These are phyloP conservation scores for Fusarium hainanense DNA, from an alignment of 2,329 filamentous ascomycete genomes.

Conservation along the genomic window DNA sequence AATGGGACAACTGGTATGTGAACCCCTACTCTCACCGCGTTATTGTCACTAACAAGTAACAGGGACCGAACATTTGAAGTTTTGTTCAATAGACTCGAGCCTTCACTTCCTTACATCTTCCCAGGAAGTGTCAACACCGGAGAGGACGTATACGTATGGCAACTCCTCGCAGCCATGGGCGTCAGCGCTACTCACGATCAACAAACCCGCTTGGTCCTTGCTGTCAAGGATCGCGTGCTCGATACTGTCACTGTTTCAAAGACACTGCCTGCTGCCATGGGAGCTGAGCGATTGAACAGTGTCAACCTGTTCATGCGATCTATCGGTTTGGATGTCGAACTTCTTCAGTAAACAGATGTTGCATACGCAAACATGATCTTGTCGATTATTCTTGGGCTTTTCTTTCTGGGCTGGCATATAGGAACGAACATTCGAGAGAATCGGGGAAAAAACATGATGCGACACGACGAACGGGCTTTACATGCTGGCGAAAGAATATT, in stretches of 20 bases:
- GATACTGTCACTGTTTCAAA: conserved; percentile 91
- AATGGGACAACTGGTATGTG: conserved; percentile 82
- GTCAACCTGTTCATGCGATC: conserved; percentile 99
- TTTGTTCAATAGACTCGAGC: conserved; percentile 89
- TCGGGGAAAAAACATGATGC: conserved; percentile 36
- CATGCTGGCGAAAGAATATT: conserved; percentile 38
- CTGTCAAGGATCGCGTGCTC: conserved; percentile 98
- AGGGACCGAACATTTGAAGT: conserved; percentile 83
- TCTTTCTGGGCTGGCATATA: conserved; percentile 44
- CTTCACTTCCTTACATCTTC: conserved; percentile 86
- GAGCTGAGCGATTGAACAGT: conserved; percentile 83
- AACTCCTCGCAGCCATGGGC: conserved; percentile 94
- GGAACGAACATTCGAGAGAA: conserved; percentile 40
- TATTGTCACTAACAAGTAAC: conserved; percentile 48
- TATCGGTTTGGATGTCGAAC: conserved; percentile 96
- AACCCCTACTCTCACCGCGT: neutral
- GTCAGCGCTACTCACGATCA: conserved; percentile 94
- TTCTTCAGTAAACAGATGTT: conserved; percentile 57
- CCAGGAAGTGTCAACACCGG: conserved; percentile 89
- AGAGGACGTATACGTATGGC: conserved; percentile 97
- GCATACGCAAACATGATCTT: conserved; percentile 32
- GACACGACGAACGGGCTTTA: conserved; percentile 29
- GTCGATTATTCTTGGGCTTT: conserved; percentile 44
- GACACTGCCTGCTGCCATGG: conserved; percentile 88
- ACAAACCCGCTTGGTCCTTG: conserved; percentile 92